Base-by-base conservation (phyloP, 2,329 filamentous ascomycete species). In the Stemphylium beticola region DNA sequence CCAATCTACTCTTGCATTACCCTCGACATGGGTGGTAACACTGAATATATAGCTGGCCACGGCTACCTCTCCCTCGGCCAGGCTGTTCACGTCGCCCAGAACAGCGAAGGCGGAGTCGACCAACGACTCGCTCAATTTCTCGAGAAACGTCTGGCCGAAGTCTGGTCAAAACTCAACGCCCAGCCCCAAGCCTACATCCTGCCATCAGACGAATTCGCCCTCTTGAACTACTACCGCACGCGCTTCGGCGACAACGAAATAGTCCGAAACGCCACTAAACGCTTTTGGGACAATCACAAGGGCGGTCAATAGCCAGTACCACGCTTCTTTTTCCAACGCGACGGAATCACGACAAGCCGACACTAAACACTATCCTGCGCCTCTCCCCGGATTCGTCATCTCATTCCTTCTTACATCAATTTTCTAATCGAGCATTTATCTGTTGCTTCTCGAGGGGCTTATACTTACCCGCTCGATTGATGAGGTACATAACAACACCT, bases 171-270 rank as follows among this genome's bases (percentile, higher is more conserved):
- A 64, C 82, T 96, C 52, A 77, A 87, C 65, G 79, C 80, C 3
- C 79, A 87, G 29, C 89, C 89, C 1, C 77, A 83, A 45, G 79
- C 80, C n/a, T 96, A 93, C 74, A 76, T 95, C 60, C 86, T 96
- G 79, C 86, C 81, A 31, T 81, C 83, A 58, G 86, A 91, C 74
- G 91, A 96, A 76, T 96, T 95, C 68, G 86, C 90, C 49, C 82
- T 96, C 56, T 92, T 96, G 84, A 96, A 95, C 79, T 93, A 88
- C 75, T 93, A 89, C 74, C 87, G 90, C 58, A 76, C 83, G 58
- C 84, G 88, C 9, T 92, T 89, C 69, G 73, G 78, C 26, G 83
- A 84, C 55, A 77, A 77, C 14, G 69, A 75, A 22, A 67, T 83
- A 43, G 79, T 83, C 18, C 79, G 80, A 63, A 76, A 75, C 46